Percentiles rank a stretch among this genome's conserved stretches.
phyloP scores from a whole-genome alignment of 2,329 filamentous ascomycete genomes.

The Aspergillus alliaceus region DNA sequence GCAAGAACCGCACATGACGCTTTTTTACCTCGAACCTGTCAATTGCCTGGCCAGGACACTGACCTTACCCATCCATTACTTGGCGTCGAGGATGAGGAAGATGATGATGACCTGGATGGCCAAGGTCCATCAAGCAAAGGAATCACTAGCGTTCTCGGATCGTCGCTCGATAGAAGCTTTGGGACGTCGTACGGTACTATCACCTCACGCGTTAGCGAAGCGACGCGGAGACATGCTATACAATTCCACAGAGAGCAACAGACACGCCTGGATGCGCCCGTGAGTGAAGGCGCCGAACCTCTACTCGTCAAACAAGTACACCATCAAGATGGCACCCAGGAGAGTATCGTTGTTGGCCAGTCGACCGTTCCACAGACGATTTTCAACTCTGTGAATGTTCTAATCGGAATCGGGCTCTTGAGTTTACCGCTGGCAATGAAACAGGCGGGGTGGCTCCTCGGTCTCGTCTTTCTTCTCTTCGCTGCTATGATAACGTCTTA shows the following conservation, averaged over 20 bases:
- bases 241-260: slow-evolving; percentile 54
- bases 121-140: slow-evolving; percentile 18
- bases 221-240: slow-evolving; percentile 57
- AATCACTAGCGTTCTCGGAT: slow-evolving; percentile 32
- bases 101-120: slow-evolving; percentile 13
- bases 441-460: slow-evolving; percentile 85
- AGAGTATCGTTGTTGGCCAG: slow-evolving; percentile 83
- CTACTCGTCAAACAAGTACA: slow-evolving; percentile 87
- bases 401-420: slow-evolving; percentile 86
- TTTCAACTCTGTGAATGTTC: slow-evolving; percentile 92
- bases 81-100: slow-evolving; percentile 30
- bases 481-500: slow-evolving; percentile 78
- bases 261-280: slow-evolving; percentile 42
- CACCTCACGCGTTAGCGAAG: slow-evolving; percentile 56
- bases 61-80: slow-evolving; percentile 30
- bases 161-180: slow-evolving; percentile 72
- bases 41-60: slow-evolving; percentile 27
- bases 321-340: slow-evolving; percentile 77
- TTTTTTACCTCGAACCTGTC: slow-evolving; percentile 19
- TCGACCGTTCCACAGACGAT: slow-evolving; percentile 95
- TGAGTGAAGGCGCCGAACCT: slow-evolving; percentile 66
- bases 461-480: slow-evolving; percentile 70
- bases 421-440: slow-evolving; percentile 85
- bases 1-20: slow-evolving; percentile 37
- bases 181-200: slow-evolving; percentile 62